Conservation (phyloP, 2,329 filamentous ascomycete genomes). For the Leptographium flavum region DNA sequence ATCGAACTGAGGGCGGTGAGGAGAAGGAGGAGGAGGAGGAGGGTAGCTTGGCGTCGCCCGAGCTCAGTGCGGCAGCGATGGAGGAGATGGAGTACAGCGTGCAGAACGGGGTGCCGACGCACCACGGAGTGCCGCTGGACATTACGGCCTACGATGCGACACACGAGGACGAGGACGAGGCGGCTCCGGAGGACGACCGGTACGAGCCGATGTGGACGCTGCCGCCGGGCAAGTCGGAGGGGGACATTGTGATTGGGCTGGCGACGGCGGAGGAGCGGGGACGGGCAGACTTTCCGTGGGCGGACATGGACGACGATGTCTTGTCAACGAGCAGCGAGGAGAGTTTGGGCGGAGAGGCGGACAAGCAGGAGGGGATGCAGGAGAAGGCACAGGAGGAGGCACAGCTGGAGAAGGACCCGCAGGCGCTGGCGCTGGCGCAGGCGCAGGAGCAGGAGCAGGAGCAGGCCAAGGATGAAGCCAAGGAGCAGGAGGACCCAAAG, state of each 20-base stretch:
- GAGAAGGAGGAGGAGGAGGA: neutral
- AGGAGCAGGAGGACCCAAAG: too few species aligned
- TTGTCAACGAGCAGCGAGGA: constrained; percentile 4
- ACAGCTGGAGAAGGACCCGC: neutral
- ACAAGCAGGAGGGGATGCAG: neutral
- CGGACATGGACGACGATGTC: neutral
- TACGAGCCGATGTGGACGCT: constrained; percentile 10
- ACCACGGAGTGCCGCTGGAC: constrained; percentile 16
- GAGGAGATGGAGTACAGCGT: neutral
- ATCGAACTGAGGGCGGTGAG: neutral
- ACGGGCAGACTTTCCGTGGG: neutral
- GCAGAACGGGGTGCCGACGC: constrained; percentile 16
- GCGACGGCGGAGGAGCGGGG: neutral
- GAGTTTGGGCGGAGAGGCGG: neutral
- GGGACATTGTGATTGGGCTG: constrained; percentile 7
- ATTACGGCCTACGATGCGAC: constrained; percentile 4
- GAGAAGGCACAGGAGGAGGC: too few species aligned
- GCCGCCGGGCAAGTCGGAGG: constrained; percentile 7
- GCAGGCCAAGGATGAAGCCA: neutral
- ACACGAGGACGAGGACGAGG: constrained; percentile 5
- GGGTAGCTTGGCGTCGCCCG: too few species aligned
- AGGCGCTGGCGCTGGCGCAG: too few species aligned
- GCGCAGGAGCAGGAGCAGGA: neutral
- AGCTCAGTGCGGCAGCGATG: neutral
- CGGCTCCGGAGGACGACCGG: neutral